Conservation (phyloP, 257 asterid genomes). For the Lithospermum erythrorhizon region DNA sequence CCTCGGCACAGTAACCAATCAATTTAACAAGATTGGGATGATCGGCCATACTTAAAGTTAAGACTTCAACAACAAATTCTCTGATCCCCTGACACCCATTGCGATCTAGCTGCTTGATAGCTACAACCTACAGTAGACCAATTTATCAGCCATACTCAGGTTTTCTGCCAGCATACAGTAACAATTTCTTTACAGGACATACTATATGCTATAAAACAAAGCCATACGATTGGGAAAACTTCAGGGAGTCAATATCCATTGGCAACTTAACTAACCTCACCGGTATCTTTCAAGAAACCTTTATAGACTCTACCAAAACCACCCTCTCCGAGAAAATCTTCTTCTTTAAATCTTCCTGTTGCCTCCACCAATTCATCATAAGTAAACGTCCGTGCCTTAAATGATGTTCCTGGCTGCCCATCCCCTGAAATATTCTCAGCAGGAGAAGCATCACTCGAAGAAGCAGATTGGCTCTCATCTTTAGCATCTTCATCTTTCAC, state of each 20-base stretch:
- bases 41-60: constrained; percentile 44
- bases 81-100: constrained; percentile 66
- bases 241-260: not conserved
- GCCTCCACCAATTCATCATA: constrained; percentile 30
- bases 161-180: constrained; percentile 1
- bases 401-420: constrained; percentile 11
- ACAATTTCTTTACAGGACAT: not conserved
- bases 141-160: not conserved
- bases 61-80: constrained; percentile 65
- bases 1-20: constrained; percentile 70
- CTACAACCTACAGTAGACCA: constrained; percentile 42
- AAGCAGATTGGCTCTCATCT: constrained; percentile 20
- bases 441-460: constrained; percentile 10
- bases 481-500: constrained; percentile 27
- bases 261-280: constrained; percentile 32
- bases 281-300: constrained; percentile 39
- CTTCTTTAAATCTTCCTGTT: constrained; percentile 44
- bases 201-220: not conserved
- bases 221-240: not conserved
- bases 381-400: constrained; percentile 19
- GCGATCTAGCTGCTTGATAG: constrained; percentile 64
- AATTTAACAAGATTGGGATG: constrained; percentile 70
- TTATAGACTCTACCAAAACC: constrained; percentile 67
- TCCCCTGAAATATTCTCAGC: constrained; percentile 10
- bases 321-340: constrained; percentile 60